Percentiles rank a stretch among this genome's conserved stretches.
Evolutionary conservation across 2,329 filamentous ascomycete species (phyloP).

Genomic region (Fusarium beomiforme): DNA sequence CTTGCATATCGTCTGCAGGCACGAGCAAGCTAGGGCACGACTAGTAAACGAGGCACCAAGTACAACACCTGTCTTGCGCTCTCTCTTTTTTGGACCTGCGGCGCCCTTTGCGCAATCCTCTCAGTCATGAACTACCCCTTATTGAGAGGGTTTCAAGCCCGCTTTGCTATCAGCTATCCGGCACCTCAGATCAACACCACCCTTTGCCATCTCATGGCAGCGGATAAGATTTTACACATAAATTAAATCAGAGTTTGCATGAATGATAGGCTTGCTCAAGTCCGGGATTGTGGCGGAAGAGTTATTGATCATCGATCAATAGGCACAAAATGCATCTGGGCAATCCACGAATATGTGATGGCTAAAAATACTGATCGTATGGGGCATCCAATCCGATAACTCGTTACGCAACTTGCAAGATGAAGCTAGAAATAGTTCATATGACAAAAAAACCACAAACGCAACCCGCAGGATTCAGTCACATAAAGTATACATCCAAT

Average conservation of each 20-base stretch:
- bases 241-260: background rate
- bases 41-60: constrained; percentile 25
- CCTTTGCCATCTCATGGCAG: constrained; percentile 2
- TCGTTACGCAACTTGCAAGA: constrained; percentile 11
- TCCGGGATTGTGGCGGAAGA: constrained; percentile 9
- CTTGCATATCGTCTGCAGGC: constrained; percentile 33
- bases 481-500: background rate
- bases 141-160: background rate
- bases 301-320: background rate
- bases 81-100: constrained; percentile 1
- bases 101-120: constrained; percentile 22
- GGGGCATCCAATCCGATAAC: constrained; percentile 37
- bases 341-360: background rate
- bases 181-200: constrained; percentile 5
- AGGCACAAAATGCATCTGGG: background rate
- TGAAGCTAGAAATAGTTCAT: constrained; percentile 17
- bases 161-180: constrained; percentile 17
- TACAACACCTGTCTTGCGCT: background rate
- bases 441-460: background rate
- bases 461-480: background rate
- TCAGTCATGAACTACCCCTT: background rate
- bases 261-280: background rate
- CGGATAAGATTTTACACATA: background rate
- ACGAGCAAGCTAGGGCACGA: constrained; percentile 31
- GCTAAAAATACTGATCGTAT: constrained; percentile 11